phyloP scores from a whole-genome alignment of 257 asterid species.

The Solanum sitiens region DNA sequence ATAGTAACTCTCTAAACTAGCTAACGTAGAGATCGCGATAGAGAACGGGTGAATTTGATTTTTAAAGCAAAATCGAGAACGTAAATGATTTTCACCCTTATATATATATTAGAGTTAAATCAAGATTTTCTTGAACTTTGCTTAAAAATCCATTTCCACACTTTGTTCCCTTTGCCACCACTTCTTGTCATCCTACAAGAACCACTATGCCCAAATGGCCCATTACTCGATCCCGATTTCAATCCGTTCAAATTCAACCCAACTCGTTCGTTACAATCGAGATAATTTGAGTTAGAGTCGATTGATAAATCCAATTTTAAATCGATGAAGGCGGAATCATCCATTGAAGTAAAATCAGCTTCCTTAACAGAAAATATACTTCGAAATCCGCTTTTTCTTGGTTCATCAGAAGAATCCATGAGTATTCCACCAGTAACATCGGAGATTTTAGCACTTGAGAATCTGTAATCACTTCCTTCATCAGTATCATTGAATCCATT shows the following conservation, averaged over 20 bases:
- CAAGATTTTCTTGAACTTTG: conserved; percentile 35
- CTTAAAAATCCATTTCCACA: conserved; percentile 87
- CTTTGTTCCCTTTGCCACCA: conserved; percentile 30
- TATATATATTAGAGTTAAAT: no score
- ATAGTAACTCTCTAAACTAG: not conserved
- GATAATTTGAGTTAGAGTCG: conserved; percentile 21
- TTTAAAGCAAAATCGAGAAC: not conserved
- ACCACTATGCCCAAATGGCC: conserved; percentile 2
- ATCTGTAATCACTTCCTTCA: conserved; percentile 41
- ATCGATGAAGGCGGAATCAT: conserved; percentile 79
- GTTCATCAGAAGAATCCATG: conserved; percentile 27
- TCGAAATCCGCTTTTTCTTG: conserved; percentile 5
- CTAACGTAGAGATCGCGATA: not conserved
- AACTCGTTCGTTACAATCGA: conserved; percentile 11
- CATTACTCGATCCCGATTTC: not conserved
- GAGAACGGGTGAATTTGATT: not conserved
- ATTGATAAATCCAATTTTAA: conserved; percentile 54
- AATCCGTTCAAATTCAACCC: not conserved
- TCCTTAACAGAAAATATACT: conserved; percentile 64
- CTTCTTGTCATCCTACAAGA: conserved; percentile 37
- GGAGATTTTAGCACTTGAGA: conserved; percentile 84
- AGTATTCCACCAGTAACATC: conserved; percentile 60
- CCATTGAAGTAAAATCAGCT: conserved; percentile 67
- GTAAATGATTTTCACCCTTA: not conserved
- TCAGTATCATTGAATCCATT: conserved; percentile 20